Base-by-base conservation (phyloP, 2,329 filamentous ascomycete species). In the Zymoseptoria ardabiliae region DNA sequence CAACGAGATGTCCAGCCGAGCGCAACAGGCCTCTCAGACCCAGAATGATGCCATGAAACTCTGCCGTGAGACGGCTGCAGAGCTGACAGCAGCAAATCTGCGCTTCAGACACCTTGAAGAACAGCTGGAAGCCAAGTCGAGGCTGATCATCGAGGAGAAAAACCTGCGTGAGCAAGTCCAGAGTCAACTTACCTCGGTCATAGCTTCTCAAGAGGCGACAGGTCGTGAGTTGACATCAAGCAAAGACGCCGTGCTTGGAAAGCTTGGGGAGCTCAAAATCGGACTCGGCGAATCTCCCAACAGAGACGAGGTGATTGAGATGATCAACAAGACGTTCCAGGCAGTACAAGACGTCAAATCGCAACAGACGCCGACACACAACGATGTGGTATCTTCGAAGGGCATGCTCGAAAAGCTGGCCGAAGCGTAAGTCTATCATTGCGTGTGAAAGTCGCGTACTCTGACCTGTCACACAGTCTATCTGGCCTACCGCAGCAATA, bases 131-230 rank as follows among this genome's bases (percentile, higher is more conserved):
- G 63, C 66, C 30, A 65, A 63, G 49, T 53, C 58, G 3, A 58
- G 57, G 7, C 28, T 64, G 50, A 61, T 70, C 45, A 58, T 53
- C 8, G 66, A 68, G 45, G 67, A 70, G 62, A 65, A 66, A 51
- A 61, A 63, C 28, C 57, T 61, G 21, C 61, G 67, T n/a, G 23
- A 58, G 13, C 58, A 62, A 20, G 51, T 69, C n/a, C 64, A 70
- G 56, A 56, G 30, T 23, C 66, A 65, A 53, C 50, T 68, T 19
- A 55, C 20, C 52, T 52, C 57, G 9, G 54, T 53, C 5, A 55
- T 22, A 10, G 23, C 54, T 21, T 50, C 54, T 8, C 58, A 58
- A 20, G 58, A 64, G 20, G 58, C 48, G 17, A 21, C 66, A 1
- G 11, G 58, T 13, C 56, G 54, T 13, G 19, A 61, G 22, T 49